phyloP scores from a whole-genome alignment of 2,329 filamentous ascomycete genomes.

The Trichoderma endophyticum region DNA sequence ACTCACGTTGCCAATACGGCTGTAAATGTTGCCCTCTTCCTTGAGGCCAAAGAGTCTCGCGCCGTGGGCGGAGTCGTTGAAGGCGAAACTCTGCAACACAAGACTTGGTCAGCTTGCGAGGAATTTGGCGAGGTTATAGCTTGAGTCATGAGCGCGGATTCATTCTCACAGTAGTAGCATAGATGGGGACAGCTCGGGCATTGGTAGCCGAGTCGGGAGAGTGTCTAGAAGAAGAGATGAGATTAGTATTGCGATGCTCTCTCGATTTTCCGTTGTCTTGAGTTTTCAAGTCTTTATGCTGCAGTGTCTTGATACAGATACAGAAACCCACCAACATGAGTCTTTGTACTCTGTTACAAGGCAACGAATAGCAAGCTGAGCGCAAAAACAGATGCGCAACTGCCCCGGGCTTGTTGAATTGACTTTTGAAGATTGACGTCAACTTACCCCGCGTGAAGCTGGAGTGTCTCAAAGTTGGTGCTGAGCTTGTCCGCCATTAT shows the following conservation, averaged over 20 bases:
- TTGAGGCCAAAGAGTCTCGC: conserved; percentile 95
- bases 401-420: conserved; percentile 1
- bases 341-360: not conserved
- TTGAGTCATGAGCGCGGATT: not conserved
- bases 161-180: conserved; percentile 69
- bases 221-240: conserved; percentile 54
- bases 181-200: conserved; percentile 89
- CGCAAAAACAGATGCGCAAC: not conserved
- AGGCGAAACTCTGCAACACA: conserved; percentile 68
- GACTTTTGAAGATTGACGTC: not conserved
- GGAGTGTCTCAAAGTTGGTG: conserved; percentile 76
- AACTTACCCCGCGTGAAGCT: conserved; percentile 77
- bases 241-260: not conserved
- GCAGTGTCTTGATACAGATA: not conserved
- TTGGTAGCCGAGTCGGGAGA: conserved; percentile 78
- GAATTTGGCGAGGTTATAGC: not conserved
- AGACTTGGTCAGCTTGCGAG: not conserved
- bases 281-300: not conserved
- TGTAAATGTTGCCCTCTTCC: conserved; percentile 97
- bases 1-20: conserved; percentile 86
- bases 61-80: conserved; percentile 95
- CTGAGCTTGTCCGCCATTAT: conserved; percentile 43
- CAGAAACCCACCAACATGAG: not conserved
- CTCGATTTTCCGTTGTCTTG: not conserved
- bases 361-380: not conserved